Evolutionary conservation across 257 asterid genomes (phyloP).

Genomic region (Anisodus acutangulus): DNA sequence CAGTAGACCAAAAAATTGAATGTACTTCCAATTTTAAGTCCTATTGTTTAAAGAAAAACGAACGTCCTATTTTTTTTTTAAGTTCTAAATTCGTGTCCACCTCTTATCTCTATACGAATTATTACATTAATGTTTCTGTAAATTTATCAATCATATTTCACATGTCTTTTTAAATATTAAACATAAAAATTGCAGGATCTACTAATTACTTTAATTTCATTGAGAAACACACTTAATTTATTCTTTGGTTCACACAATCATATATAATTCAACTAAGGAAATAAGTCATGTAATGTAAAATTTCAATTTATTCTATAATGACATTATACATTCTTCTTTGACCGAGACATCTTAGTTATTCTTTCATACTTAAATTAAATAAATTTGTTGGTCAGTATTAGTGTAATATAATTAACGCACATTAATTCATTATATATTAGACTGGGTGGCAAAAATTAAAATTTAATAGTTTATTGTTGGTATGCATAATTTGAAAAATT

Average conservation of each 20-base stretch:
- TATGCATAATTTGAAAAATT: not conserved
- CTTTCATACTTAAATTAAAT: not conserved
- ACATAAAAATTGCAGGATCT: not conserved
- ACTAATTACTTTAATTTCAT: not conserved
- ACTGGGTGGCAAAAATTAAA: not conserved
- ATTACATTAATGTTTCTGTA: not conserved
- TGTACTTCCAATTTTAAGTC: too few relatives aligned
- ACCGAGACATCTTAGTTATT: not conserved
- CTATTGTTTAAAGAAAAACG: not conserved
- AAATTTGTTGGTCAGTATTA: not conserved
- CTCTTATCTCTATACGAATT: not conserved
- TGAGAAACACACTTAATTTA: too few relatives aligned
- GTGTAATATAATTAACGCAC: not conserved
- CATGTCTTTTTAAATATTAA: not conserved
- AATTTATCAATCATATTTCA: not conserved
- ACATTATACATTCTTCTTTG: not conserved
- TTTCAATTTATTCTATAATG: not conserved
- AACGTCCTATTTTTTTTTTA: not conserved
- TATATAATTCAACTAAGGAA: too few relatives aligned
- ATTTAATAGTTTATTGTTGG: not conserved
- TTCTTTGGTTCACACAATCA: too few relatives aligned
- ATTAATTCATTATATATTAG: not conserved
- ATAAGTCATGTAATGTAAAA: too few relatives aligned
- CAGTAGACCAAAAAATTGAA: not conserved
- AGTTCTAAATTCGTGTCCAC: not conserved